phyloP scores from a whole-genome alignment of 2,329 filamentous ascomycete genomes.

The Diaporthe citriasiana region DNA sequence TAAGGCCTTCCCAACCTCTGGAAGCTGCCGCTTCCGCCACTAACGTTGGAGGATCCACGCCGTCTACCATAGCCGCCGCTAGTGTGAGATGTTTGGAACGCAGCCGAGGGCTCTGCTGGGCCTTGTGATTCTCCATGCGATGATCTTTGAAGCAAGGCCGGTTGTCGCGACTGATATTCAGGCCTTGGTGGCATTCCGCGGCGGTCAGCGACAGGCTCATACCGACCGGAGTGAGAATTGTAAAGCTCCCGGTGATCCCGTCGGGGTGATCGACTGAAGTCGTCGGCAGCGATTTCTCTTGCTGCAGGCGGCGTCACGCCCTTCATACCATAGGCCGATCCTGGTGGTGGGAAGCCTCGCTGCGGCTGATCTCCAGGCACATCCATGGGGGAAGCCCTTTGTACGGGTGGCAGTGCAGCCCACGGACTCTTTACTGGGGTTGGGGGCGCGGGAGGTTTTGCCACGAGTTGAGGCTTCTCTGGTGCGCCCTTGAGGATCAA shows the following conservation, averaged over 20 bases:
- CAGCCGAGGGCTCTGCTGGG: conserved; percentile 85
- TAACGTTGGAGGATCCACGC: conserved; percentile 91
- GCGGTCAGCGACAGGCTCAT: conserved; percentile 88
- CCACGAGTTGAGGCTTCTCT: conserved; percentile 80
- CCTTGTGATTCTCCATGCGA: conserved; percentile 71
- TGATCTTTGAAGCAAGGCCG: conserved; percentile 83
- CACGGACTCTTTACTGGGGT: conserved; percentile 90
- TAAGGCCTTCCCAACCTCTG: conserved; percentile 65
- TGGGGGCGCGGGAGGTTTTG: conserved; percentile 77
- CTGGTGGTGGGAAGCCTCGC: conserved; percentile 66
- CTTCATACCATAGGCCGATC: conserved; percentile 67
- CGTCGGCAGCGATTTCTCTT: conserved; percentile 93
- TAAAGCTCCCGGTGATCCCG: conserved; percentile 87
- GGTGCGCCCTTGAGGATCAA: conserved; percentile 75
- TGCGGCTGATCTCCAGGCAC: conserved; percentile 52
- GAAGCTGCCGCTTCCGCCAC: conserved; percentile 83
- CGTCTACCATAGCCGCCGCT: conserved; percentile 79
- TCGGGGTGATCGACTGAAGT: conserved; percentile 89
- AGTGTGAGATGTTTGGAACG: conserved; percentile 84
- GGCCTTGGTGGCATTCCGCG: conserved; percentile 75
- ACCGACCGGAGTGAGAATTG: conserved; percentile 95
- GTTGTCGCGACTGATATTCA: conserved; percentile 77
- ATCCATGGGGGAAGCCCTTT: conserved; percentile 82
- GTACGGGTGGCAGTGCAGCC: conserved; percentile 87
- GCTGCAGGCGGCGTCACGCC: conserved; percentile 67